Conservation (phyloP, 2,329 filamentous ascomycete species). For the Diaporthe ilicicola region DNA sequence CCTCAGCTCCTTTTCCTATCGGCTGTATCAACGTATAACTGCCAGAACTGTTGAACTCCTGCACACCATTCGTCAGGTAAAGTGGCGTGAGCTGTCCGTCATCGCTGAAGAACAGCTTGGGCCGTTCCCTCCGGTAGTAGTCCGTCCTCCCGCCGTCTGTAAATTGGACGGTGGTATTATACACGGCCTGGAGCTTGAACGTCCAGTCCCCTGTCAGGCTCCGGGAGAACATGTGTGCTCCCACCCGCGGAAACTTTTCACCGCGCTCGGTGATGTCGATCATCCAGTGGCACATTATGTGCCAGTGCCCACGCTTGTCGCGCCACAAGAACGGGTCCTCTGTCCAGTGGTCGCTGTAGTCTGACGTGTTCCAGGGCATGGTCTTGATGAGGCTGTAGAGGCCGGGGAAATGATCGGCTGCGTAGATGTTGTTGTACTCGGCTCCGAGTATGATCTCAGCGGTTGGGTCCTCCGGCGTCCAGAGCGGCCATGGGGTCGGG, state of each 20-base stretch:
- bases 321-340: conserved; percentile 44
- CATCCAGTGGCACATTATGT: conserved; percentile 36
- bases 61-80: conserved; percentile 55
- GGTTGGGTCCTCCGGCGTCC: background rate
- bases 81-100: conserved; percentile 56
- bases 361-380: conserved; percentile 39
- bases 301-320: conserved; percentile 41
- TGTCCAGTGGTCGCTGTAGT: conserved; percentile 38
- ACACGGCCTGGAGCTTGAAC: conserved; percentile 19
- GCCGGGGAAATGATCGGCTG: background rate
- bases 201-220: conserved; percentile 3
- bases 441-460: conserved; percentile 5
- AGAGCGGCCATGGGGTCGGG: conserved; percentile 2
- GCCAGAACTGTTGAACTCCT: conserved; percentile 9
- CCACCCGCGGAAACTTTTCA: conserved; percentile 14
- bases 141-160: conserved; percentile 49
- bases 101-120: conserved; percentile 57
- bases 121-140: conserved; percentile 55
- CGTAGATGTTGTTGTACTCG: conserved; percentile 10
- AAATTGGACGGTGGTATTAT: conserved; percentile 38
- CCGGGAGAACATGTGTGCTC: conserved; percentile 10
- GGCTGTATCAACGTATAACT: conserved; percentile 27
- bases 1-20: background rate
- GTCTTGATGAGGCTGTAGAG: conserved; percentile 32
- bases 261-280: conserved; percentile 20